phyloP scores from a whole-genome alignment of 2,329 filamentous ascomycete genomes.

The Nannizziopsis barbatae region DNA sequence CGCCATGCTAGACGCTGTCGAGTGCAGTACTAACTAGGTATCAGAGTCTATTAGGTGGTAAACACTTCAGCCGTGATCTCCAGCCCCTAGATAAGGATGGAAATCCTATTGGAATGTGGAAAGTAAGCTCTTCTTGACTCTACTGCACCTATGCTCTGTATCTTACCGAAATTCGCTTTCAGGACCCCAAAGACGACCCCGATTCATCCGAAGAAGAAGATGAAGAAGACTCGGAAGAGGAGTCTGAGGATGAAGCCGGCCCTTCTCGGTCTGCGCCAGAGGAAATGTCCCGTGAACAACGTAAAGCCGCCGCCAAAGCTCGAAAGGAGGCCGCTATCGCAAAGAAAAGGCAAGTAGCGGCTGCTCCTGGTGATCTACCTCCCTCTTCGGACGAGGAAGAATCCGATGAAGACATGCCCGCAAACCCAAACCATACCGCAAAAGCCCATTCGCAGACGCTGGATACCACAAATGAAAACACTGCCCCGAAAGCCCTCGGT shows the following conservation, averaged over 20 bases:
- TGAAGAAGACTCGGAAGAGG: conserved; percentile 40
- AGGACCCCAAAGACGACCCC: conserved; percentile 28
- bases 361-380: conserved; percentile 77
- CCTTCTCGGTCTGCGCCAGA: conserved; percentile 37
- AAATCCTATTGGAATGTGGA: conserved; percentile 82
- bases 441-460: conserved; percentile 59
- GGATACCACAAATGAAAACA: conserved; percentile 32
- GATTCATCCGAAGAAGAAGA: conserved; percentile 45
- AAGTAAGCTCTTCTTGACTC: conserved; percentile 32
- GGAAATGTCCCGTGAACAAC: conserved; percentile 70
- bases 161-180: background rate
- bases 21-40: no score
- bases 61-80: conserved; percentile 87
- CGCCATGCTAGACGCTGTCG: background rate
- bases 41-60: conserved; percentile 54
- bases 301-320: conserved; percentile 75
- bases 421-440: conserved; percentile 76
- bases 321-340: conserved; percentile 83
- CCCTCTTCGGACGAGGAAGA: conserved; percentile 51
- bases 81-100: conserved; percentile 81
- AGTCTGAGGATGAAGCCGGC: conserved; percentile 37
- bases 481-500: conserved; percentile 39
- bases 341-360: conserved; percentile 56
- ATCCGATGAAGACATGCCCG: conserved; percentile 45
- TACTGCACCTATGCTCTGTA: background rate